Evolutionary conservation across 768 basidiomycete genomes (phyloP).

Genomic region (Coprinopsis strossmayeri): DNA sequence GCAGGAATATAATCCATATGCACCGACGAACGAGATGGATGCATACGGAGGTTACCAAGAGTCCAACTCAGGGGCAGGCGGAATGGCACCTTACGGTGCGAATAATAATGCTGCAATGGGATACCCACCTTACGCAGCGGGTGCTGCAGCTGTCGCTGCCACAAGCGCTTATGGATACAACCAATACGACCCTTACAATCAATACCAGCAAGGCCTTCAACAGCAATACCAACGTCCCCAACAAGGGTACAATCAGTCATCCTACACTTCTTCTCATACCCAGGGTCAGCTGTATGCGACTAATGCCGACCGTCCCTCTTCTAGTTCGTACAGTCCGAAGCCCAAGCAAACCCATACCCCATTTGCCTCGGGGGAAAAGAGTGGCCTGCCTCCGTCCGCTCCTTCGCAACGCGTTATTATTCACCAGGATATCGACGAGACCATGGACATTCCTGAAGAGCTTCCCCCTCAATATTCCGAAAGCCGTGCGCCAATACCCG

Average conservation of each 20-base stretch:
- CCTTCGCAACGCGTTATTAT: conserved; percentile 16
- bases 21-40: background rate
- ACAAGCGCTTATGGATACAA: background rate
- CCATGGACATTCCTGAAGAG: conserved; percentile 17
- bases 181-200: background rate
- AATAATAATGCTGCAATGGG: background rate
- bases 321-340: background rate
- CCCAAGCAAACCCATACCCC: background rate
- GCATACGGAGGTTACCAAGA: background rate
- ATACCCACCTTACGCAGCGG: conserved; percentile 1
- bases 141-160: conserved; percentile 1
- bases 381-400: background rate
- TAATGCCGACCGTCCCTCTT: conserved; percentile 4
- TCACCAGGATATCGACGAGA: conserved; percentile 24
- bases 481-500: conserved; percentile 20
- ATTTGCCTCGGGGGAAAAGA: background rate
- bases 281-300: conserved; percentile 3
- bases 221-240: conserved; percentile 3
- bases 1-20: background rate
- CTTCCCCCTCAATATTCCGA: conserved; percentile 27
- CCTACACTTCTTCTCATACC: background rate
- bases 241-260: conserved; percentile 3
- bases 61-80: background rate
- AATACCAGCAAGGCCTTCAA: conserved; percentile 3
- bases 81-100: background rate